Percentiles rank a stretch among this genome's conserved stretches.
phyloP scores from a whole-genome alignment of 139 green algal species.

The Marvania coccoides region DNA sequence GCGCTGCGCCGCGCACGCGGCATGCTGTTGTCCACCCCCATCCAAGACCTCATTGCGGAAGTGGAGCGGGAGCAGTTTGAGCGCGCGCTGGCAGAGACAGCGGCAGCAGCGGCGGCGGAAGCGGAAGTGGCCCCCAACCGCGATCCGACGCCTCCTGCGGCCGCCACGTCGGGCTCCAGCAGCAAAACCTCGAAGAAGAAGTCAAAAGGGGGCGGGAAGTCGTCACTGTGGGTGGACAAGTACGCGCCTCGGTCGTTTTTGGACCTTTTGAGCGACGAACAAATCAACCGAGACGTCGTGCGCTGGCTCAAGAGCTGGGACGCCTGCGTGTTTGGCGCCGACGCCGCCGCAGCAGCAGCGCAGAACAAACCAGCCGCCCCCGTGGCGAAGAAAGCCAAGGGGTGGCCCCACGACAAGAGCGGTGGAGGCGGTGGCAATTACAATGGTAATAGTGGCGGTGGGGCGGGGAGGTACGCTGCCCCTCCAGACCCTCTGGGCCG shows the following conservation, averaged over 20 bases:
- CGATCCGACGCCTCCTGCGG: neutral
- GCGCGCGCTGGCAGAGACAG: slow-evolving; percentile 12
- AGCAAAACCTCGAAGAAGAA: neutral
- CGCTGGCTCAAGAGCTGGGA: slow-evolving; percentile 82
- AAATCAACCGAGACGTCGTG: slow-evolving; percentile 69
- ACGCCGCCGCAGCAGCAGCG: neutral
- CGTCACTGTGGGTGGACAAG: slow-evolving; percentile 83
- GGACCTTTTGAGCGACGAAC: slow-evolving; percentile 81
- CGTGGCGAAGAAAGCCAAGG: neutral
- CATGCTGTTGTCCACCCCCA: slow-evolving; percentile 11
- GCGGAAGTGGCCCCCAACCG: neutral
- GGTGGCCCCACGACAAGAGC: neutral
- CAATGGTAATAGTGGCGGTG: neutral
- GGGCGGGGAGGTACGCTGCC: neutral
- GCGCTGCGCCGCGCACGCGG: slow-evolving; percentile 6
- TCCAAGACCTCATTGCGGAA: slow-evolving; percentile 13
- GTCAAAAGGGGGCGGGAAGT: neutral
- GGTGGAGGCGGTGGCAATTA: neutral
- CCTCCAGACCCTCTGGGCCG: slow-evolving; percentile 9
- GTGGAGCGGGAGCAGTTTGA: slow-evolving; percentile 23
- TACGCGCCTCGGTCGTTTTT: slow-evolving; percentile 75
- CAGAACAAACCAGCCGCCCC: neutral
- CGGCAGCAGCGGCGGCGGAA: neutral
- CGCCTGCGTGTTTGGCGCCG: slow-evolving; percentile 50
- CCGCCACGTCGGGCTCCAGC: neutral